Evolutionary conservation across 768 basidiomycete species (phyloP).

Genomic region (Trametes coccinea): DNA sequence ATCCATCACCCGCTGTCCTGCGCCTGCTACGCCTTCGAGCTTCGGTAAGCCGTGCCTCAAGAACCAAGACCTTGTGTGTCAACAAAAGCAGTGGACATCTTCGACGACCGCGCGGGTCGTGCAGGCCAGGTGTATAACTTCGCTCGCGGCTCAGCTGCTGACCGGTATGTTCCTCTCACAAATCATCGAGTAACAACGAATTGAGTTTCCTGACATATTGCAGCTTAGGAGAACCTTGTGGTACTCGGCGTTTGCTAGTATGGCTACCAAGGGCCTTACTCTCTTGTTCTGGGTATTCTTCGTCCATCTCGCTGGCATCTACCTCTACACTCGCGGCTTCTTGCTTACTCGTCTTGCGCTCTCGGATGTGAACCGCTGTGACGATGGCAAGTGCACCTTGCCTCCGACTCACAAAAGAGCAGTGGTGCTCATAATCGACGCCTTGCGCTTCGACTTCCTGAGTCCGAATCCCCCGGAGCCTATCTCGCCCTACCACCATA

Average conservation of each 20-base stretch:
- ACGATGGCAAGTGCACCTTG: slow-evolving; percentile 45
- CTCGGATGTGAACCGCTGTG: slow-evolving; percentile 50
- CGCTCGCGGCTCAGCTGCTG: no score
- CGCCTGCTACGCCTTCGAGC: no score
- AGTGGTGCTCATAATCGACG: slow-evolving; percentile 86
- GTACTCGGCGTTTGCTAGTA: not conserved
- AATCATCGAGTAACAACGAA: no score
- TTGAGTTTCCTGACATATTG: no score
- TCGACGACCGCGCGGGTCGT: no score
- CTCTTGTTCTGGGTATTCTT: slow-evolving; percentile 58
- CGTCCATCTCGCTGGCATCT: slow-evolving; percentile 76
- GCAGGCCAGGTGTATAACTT: no score
- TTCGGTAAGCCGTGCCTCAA: no score
- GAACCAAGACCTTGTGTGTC: no score
- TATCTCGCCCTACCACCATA: slow-evolving; percentile 71
- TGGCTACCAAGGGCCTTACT: slow-evolving; percentile 19
- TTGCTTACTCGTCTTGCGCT: slow-evolving; percentile 79
- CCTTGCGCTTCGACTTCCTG: slow-evolving; percentile 92
- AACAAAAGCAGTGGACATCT: no score
- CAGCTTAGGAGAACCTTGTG: no score
- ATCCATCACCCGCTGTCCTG: not conserved
- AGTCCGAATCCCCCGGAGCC: slow-evolving; percentile 66
- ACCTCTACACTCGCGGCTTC: slow-evolving; percentile 91
- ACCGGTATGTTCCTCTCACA: no score
- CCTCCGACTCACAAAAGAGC: slow-evolving; percentile 74